These are phyloP conservation scores for Mortierella antarctica DNA, from an alignment of 192 early-diverging fungal genomes.

Conservation along the genomic window DNA sequence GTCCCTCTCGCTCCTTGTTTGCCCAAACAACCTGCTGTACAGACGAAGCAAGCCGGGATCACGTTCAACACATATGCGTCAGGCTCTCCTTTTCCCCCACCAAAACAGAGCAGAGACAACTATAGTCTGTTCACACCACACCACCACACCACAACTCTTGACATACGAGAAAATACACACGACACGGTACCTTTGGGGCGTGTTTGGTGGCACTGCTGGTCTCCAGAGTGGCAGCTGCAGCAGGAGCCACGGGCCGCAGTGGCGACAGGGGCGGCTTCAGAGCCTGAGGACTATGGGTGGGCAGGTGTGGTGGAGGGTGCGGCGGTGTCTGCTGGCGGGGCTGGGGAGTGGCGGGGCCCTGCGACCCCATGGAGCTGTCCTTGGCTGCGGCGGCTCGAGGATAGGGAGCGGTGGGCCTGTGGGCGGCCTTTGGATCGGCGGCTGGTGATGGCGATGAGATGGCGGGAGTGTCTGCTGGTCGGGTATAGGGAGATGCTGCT, in stretches of 20 bases:
- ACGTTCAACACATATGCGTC: too few species aligned
- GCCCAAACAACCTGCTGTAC: too few species aligned
- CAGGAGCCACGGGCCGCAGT: constrained; percentile 5
- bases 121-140: too few species aligned
- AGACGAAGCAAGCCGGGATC: too few species aligned
- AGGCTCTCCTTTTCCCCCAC: too few species aligned
- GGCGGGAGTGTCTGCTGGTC: constrained; percentile 12
- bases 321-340: constrained; percentile 7
- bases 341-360: neutral
- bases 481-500: constrained; percentile 22
- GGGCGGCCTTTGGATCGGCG: neutral
- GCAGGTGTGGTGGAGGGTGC: constrained; percentile 3
- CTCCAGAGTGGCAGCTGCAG: constrained; percentile 7
- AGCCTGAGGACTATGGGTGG: neutral
- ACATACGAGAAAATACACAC: too few species aligned
- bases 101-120: too few species aligned
- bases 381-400: neutral
- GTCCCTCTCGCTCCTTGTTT: neutral
- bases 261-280: constrained; percentile 7
- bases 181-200: constrained; percentile 13
- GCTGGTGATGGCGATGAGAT: constrained; percentile 7
- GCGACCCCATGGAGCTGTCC: neutral
- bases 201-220: neutral
- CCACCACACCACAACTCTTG: too few species aligned
- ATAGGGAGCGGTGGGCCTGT: neutral